Conservation (phyloP, 805 yeast genomes). For the Naumovozyma baii region DNA sequence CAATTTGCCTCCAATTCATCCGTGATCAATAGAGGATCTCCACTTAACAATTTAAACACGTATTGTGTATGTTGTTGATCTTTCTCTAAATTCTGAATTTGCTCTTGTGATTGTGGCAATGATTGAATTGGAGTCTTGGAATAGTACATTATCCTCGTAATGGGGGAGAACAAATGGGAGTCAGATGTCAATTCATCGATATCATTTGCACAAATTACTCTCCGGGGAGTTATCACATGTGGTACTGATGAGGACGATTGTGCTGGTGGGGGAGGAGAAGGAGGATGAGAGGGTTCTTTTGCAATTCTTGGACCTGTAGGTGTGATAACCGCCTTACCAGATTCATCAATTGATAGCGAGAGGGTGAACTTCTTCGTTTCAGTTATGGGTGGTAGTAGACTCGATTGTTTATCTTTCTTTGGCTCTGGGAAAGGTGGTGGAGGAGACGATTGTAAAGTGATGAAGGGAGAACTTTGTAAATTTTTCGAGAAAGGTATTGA, state of each 20-base stretch:
- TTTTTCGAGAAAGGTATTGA: background rate
- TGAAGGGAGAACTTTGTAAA: background rate
- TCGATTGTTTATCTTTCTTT: background rate
- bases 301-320: background rate
- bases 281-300: too few species aligned
- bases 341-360: background rate
- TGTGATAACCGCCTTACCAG: background rate
- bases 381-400: background rate
- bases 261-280: background rate
- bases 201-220: background rate
- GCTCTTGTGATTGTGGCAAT: background rate
- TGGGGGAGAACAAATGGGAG: too few species aligned
- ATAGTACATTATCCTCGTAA: background rate
- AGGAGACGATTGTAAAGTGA: background rate
- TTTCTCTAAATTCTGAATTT: too few species aligned
- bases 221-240: background rate
- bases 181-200: too few species aligned
- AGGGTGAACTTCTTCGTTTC: background rate
- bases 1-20: constrained; percentile 12
- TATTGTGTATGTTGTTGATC: constrained; percentile 19
- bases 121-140: background rate
- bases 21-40: constrained; percentile 26
- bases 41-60: constrained; percentile 22
- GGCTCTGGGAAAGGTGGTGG: constrained; percentile 2
- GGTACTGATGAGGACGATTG: background rate